phyloP scores from a whole-genome alignment of 2,329 filamentous ascomycete species.

The Fusarium graminum region DNA sequence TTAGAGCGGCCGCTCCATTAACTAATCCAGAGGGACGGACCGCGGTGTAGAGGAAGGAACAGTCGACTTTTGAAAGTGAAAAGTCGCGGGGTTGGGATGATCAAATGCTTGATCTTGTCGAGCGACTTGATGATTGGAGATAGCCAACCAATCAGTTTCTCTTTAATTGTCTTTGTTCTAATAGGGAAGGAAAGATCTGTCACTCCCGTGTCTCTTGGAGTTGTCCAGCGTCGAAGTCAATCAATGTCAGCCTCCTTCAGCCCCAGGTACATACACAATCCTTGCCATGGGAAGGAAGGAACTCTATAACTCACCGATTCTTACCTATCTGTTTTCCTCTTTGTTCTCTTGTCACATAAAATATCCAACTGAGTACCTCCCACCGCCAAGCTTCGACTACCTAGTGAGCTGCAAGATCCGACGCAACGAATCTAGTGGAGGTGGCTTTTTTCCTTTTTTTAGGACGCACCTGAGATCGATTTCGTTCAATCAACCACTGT shows the following conservation, averaged over 20 bases:
- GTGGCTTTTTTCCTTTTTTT: slow-evolving; percentile 37
- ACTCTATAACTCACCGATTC: slow-evolving; percentile 33
- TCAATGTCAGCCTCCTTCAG: slow-evolving; percentile 26
- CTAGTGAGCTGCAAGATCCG: slow-evolving; percentile 30
- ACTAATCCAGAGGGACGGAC: slow-evolving; percentile 22
- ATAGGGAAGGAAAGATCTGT: no score
- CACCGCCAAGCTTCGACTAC: slow-evolving; percentile 37
- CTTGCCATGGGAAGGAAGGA: slow-evolving; percentile 5
- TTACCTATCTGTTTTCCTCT: slow-evolving; percentile 15
- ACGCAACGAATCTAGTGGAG: slow-evolving; percentile 14
- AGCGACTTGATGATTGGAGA: neutral
- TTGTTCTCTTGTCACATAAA: slow-evolving; percentile 1
- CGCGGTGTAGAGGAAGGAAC: slow-evolving; percentile 13
- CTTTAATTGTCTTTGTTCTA: neutral
- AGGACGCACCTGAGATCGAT: slow-evolving; percentile 24
- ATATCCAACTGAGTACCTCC: slow-evolving; percentile 7
- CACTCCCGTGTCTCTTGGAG: slow-evolving; percentile 1
- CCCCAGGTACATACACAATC: slow-evolving; percentile 12
- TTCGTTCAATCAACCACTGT: slow-evolving; percentile 1
- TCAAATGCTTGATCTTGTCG: slow-evolving; percentile 3
- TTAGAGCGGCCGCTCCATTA: slow-evolving; percentile 21
- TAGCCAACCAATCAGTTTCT: neutral
- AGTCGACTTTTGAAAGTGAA: slow-evolving; percentile 4
- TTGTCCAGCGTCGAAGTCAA: slow-evolving; percentile 1
- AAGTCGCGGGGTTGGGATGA: slow-evolving; percentile 35